phyloP scores from a whole-genome alignment of 192 early-diverging fungal genomes.

The Neocallimastix lanati region DNA sequence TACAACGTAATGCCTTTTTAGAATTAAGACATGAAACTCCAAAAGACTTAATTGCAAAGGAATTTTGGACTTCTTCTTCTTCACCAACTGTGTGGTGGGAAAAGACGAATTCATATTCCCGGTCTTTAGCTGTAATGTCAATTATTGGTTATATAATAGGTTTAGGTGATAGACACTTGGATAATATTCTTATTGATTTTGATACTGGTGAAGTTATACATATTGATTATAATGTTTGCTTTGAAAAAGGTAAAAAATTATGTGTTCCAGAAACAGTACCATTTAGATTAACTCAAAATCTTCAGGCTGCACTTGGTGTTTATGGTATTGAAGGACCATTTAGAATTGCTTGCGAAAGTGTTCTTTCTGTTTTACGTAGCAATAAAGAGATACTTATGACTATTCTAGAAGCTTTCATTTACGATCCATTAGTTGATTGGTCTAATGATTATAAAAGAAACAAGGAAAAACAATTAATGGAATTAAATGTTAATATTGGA shows the following conservation, averaged over 20 bases:
- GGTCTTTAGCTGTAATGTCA: slow-evolving; percentile 38
- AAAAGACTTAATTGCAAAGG: slow-evolving; percentile 35
- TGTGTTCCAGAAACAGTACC: slow-evolving; percentile 53
- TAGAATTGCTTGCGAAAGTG: slow-evolving; percentile 13
- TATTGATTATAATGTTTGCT: slow-evolving; percentile 62
- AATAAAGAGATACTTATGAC: slow-evolving; percentile 22
- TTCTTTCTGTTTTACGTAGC: slow-evolving; percentile 11
- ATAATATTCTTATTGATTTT: slow-evolving; percentile 44
- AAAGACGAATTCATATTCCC: slow-evolving; percentile 16
- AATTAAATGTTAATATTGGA: slow-evolving; percentile 22
- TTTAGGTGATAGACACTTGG: slow-evolving; percentile 53
- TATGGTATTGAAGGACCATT: slow-evolving; percentile 22
- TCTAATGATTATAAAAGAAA: slow-evolving; percentile 9
- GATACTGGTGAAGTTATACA: slow-evolving; percentile 33
- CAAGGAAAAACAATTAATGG: slow-evolving; percentile 2
- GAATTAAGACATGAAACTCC: slow-evolving; percentile 47
- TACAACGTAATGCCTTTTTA: slow-evolving; percentile 35
- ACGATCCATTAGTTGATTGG: slow-evolving; percentile 36
- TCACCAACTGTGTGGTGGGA: slow-evolving; percentile 13
- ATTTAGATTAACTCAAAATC: slow-evolving; percentile 37
- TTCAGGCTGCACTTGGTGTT: slow-evolving; percentile 11
- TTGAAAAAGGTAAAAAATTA: slow-evolving; percentile 40
- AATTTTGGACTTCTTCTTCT: slow-evolving; percentile 37
- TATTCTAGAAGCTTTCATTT: slow-evolving; percentile 29
- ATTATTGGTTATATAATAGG: slow-evolving; percentile 26